Base-by-base conservation (phyloP, 257 asterid species). In the Asclepias syriaca region DNA sequence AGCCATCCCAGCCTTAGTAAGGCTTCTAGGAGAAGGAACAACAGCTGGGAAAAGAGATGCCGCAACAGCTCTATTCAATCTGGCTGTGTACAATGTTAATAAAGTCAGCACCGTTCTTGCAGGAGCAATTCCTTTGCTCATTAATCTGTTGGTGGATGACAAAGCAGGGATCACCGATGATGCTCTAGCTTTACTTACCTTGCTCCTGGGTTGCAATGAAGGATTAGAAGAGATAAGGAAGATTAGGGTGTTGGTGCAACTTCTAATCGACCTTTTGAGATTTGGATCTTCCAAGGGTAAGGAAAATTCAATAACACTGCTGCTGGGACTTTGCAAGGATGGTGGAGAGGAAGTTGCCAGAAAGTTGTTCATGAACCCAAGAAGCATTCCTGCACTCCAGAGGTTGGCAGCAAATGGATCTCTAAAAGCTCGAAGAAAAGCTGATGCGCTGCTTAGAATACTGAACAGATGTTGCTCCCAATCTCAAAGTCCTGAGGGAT, bases 141-240 rank as follows among this genome's bases (percentile, higher is more conserved):
- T 92, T 75, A 78, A 81, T 71, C 84, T 84, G 53, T 75, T 92
- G 84, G 85, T 88, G 68, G 96, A 92, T 56, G 96, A 86, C 77
- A 90, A 80, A 78, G 98, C 97, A 6, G 97, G 96, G 13, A 84
- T 90, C 57, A 90, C 98, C 0, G 96, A 88, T 65, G 96, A 90
- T 72, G 90, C 96, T 18, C 75, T 92, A 77, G 88, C 87, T 0
- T 87, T 92, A 82, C 96, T 90, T 16, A 84, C 92, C 16, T 85
- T 89, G 71, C 86, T 92, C 70, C 73, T 85, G 65, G 87, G 92
- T 39, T 84, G 94, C 78, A 70, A 75, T 18, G 84, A 87, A 82
- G 97, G 98, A 39, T 75, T 88, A 24, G 88, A 84, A 61, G 96
- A 90, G 74, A 81, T 90, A 49, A 80, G 90, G 75, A 88, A 85